Evolutionary conservation across 208 protist species (phyloP).

Genomic region (Acanthamoeba castellanii): DNA sequence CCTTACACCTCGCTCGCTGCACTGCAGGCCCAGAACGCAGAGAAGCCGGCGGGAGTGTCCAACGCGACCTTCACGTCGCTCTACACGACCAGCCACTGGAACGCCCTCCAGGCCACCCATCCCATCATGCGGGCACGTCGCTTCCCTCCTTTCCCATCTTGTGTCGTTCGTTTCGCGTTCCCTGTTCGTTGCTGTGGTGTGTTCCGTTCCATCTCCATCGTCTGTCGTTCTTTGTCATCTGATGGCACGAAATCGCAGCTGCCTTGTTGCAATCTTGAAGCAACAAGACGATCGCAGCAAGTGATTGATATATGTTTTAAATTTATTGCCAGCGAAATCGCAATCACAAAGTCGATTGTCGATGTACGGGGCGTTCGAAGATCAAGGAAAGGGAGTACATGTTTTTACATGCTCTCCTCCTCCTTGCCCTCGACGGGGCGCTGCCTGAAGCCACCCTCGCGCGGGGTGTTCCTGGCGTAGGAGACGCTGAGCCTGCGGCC

Average conservation of each 20-base stretch:
- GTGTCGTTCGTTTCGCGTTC: neutral
- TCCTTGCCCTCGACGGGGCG: neutral
- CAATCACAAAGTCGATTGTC: neutral
- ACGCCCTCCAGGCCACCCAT: slow-evolving; percentile 8
- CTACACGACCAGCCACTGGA: slow-evolving; percentile 50
- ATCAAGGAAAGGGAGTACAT: neutral
- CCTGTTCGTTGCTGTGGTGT: neutral
- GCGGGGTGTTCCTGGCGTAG: neutral
- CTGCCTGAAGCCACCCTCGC: neutral
- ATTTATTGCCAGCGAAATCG: neutral
- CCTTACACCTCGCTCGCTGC: neutral
- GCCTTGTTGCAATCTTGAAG: too few species aligned
- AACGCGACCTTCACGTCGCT: slow-evolving; percentile 1
- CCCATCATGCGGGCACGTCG: slow-evolving; percentile 51
- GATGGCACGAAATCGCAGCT: too few species aligned
- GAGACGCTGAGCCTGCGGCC: slow-evolving; percentile 33
- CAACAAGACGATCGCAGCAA: too few species aligned
- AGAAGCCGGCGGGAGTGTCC: neutral
- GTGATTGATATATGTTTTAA: neutral
- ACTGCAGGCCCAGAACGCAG: slow-evolving; percentile 1
- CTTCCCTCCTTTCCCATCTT: neutral
- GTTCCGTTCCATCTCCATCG: neutral
- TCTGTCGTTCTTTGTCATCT: neutral
- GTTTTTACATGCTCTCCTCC: neutral
- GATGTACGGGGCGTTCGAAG: neutral